Conservation (phyloP, 345 rosid species). For the Ceriops zippeliana region DNA sequence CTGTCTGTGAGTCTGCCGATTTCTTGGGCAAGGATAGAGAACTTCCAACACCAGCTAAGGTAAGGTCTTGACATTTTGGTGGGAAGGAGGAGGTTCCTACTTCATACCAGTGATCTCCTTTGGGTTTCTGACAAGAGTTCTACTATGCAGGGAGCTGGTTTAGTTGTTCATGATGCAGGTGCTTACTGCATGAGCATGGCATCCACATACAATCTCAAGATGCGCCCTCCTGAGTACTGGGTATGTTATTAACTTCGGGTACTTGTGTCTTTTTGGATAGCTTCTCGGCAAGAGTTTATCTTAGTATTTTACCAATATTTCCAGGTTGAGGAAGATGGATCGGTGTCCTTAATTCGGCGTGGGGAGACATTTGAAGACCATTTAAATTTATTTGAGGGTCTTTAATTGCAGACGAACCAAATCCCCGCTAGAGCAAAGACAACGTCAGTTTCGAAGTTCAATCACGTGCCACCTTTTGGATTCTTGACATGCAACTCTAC, state of each 20-base stretch:
- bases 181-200: slow-evolving; percentile 99
- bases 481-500: background rate
- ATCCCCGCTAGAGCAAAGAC: background rate
- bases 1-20: slow-evolving; percentile 99
- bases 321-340: slow-evolving; percentile 87
- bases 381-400: slow-evolving; percentile 68
- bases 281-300: background rate
- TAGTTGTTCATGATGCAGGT: slow-evolving; percentile 97
- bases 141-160: slow-evolving; percentile 71
- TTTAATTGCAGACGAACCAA: slow-evolving; percentile 29
- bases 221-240: slow-evolving; percentile 99
- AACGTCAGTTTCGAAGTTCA: too few relatives aligned
- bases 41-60: slow-evolving; percentile 88
- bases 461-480: too few relatives aligned
- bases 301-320: slow-evolving; percentile 7
- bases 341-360: slow-evolving; percentile 69
- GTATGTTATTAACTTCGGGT: slow-evolving; percentile 32
- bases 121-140: slow-evolving; percentile 22
- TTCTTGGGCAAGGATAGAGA: slow-evolving; percentile 94
- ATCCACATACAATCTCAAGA: slow-evolving; percentile 95
- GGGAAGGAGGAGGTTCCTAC: background rate
- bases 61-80: slow-evolving; percentile 14
- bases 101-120: background rate
- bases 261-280: background rate
- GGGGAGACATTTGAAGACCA: slow-evolving; percentile 87